phyloP scores from a whole-genome alignment of 2,329 filamentous ascomycete species.

The Diplodia seriata region DNA sequence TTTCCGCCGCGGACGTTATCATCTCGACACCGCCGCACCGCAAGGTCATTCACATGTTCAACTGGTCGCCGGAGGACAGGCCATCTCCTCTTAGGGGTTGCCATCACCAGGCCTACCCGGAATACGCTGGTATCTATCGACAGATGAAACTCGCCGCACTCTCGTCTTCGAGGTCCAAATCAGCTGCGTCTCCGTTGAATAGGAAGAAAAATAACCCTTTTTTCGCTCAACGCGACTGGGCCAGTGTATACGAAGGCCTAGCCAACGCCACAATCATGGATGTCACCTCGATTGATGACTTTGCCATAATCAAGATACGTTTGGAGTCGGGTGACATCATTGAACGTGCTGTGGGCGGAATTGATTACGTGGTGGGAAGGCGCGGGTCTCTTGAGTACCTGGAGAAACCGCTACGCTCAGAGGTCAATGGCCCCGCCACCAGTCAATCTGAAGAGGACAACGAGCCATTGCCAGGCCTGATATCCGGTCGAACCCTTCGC shows the following conservation, averaged over 20 bases:
- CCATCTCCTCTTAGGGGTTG: conserved; percentile 65
- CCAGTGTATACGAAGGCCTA: conserved; percentile 60
- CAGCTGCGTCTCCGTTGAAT: conserved; percentile 19
- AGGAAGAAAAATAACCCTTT: conserved; percentile 54
- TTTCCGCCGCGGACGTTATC: conserved; percentile 67
- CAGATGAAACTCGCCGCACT: conserved; percentile 63
- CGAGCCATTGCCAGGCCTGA: conserved; percentile 39
- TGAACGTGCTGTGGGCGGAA: conserved; percentile 55
- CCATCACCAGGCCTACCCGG: conserved; percentile 67
- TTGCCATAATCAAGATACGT: conserved; percentile 52
- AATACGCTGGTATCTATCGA: conserved; percentile 66
- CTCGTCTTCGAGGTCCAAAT: conserved; percentile 34
- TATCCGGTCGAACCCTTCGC: conserved; percentile 62
- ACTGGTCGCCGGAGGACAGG: conserved; percentile 63
- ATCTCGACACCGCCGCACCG: conserved; percentile 60
- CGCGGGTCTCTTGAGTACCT: conserved; percentile 63
- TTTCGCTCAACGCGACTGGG: conserved; percentile 58
- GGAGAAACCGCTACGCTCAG: conserved; percentile 52
- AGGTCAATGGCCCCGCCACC: conserved; percentile 50
- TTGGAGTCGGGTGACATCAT: conserved; percentile 52
- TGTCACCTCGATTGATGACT: conserved; percentile 39
- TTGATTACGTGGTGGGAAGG: conserved; percentile 64
- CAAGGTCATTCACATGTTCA: conserved; percentile 65
- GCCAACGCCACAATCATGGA: conserved; percentile 59
- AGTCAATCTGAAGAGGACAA: conserved; percentile 5